These are phyloP conservation scores for Nigrograna mackinnonii DNA, from an alignment of 2,329 filamentous ascomycete species.

Conservation along the genomic window DNA sequence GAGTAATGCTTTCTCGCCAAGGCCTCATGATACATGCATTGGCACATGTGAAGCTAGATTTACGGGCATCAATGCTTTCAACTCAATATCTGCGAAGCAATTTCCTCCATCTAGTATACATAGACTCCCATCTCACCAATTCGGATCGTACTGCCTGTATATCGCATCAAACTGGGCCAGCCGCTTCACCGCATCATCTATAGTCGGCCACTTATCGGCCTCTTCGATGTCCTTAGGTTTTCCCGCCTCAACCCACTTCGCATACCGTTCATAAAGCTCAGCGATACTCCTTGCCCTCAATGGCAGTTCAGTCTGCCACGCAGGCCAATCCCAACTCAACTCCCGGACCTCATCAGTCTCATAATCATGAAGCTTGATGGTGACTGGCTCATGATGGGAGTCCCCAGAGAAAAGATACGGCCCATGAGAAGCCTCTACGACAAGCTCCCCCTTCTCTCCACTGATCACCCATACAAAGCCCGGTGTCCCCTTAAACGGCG, in stretches of 20 bases:
- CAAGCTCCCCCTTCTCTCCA: conserved; percentile 19
- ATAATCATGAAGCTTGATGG: conserved; percentile 28
- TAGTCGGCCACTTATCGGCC: conserved; percentile 35
- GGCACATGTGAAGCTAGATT: no score
- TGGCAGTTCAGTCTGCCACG: conserved; percentile 34
- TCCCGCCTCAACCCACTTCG: conserved; percentile 21
- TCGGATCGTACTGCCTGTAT: conserved; percentile 15
- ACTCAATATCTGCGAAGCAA: no score
- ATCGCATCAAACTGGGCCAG: conserved; percentile 45
- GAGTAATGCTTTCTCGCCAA: no score
- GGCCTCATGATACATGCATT: no score
- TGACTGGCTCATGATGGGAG: conserved; percentile 17
- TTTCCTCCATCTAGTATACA: no score
- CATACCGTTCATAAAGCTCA: conserved; percentile 34
- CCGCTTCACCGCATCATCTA: conserved; percentile 50
- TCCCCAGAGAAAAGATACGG: conserved; percentile 3
- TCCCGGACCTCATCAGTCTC: conserved; percentile 26
- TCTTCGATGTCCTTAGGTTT: conserved; percentile 6
- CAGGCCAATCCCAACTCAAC: conserved; percentile 47
- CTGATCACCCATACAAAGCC: conserved; percentile 16
- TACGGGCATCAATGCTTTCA: no score
- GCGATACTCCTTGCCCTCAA: conserved; percentile 22
- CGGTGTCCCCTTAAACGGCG: conserved; percentile 15
- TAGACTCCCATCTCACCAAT: no score
- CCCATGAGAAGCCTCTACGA: conserved; percentile 5